These are phyloP conservation scores for Fusarium fracticaudum DNA, from an alignment of 2,329 filamentous ascomycete species.

Conservation along the genomic window DNA sequence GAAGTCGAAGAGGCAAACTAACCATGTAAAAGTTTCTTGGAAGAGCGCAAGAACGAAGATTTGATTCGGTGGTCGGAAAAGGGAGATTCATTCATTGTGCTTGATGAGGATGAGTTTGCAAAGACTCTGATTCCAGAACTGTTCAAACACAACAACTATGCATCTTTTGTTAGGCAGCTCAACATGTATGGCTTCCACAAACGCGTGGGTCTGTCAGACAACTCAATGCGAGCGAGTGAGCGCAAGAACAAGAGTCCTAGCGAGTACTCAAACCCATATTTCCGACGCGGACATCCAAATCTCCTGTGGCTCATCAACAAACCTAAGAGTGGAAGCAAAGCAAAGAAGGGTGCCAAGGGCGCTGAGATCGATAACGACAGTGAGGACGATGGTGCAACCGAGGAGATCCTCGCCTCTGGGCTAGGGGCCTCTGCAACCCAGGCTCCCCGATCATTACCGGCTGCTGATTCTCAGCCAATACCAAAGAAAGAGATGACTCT, in stretches of 20 bases:
- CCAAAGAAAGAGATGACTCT: constrained; percentile 79
- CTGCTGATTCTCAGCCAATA: constrained; percentile 58
- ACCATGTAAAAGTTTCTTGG: constrained; percentile 77
- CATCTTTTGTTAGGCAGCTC: constrained; percentile 92
- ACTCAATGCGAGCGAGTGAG: constrained; percentile 97
- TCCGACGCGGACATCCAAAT: constrained; percentile 91
- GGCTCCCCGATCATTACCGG: constrained; percentile 49
- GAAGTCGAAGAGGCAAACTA: constrained; percentile 20
- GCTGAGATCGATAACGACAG: constrained; percentile 78
- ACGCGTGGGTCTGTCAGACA: constrained; percentile 90
- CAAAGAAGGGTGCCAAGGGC: constrained; percentile 67
- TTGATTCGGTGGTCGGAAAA: constrained; percentile 97
- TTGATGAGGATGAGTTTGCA: constrained; percentile 98
- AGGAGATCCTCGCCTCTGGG: constrained; percentile 50
- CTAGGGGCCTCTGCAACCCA: constrained; percentile 32
- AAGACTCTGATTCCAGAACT: constrained; percentile 96
- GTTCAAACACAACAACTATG: constrained; percentile 99
- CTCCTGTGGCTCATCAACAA: constrained; percentile 97
- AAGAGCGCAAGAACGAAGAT: constrained; percentile 91
- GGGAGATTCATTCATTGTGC: constrained; percentile 93
- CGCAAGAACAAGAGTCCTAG: constrained; percentile 97
- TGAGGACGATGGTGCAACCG: constrained; percentile 58
- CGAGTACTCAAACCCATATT: constrained; percentile 98
- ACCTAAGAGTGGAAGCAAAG: constrained; percentile 77
- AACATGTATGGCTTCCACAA: constrained; percentile 99